Evolutionary conservation across 441 rosid species (phyloP).

Genomic region (Geranium incanum): DNA sequence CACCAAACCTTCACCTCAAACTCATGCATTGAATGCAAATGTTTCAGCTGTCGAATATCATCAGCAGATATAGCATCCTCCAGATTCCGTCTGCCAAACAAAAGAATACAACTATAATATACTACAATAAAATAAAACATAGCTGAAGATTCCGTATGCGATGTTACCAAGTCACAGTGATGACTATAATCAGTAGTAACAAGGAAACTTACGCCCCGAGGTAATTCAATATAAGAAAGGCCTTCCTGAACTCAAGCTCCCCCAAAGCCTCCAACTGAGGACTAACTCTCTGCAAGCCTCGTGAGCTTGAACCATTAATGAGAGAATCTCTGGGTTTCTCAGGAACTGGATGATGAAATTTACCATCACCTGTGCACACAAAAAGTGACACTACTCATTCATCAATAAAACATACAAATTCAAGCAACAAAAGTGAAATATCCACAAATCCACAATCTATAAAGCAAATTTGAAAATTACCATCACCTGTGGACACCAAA

Average conservation of each 20-base stretch:
- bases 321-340: background rate
- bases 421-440: background rate
- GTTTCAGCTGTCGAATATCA: slow-evolving; percentile 31
- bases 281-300: background rate
- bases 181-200: background rate
- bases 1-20: slow-evolving; percentile 57
- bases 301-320: background rate
- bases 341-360: background rate
- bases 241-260: slow-evolving; percentile 61
- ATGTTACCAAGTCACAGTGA: background rate
- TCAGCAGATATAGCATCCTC: slow-evolving; percentile 33
- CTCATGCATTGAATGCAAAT: slow-evolving; percentile 33
- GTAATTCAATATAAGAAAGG: slow-evolving; percentile 56
- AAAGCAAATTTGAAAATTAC: background rate
- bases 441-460: background rate
- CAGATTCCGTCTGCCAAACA: slow-evolving; percentile 29
- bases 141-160: background rate
- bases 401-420: background rate
- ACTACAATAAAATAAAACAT: background rate
- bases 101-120: background rate
- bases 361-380: slow-evolving; percentile 6
- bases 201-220: slow-evolving; percentile 43
- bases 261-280: slow-evolving; percentile 47
- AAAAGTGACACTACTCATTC: background rate
- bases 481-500: slow-evolving; percentile 6